Percentiles rank a stretch among this genome's conserved stretches.
Conservation (phyloP, 805 yeast genomes). For the Metschnikowia matae region DNA sequence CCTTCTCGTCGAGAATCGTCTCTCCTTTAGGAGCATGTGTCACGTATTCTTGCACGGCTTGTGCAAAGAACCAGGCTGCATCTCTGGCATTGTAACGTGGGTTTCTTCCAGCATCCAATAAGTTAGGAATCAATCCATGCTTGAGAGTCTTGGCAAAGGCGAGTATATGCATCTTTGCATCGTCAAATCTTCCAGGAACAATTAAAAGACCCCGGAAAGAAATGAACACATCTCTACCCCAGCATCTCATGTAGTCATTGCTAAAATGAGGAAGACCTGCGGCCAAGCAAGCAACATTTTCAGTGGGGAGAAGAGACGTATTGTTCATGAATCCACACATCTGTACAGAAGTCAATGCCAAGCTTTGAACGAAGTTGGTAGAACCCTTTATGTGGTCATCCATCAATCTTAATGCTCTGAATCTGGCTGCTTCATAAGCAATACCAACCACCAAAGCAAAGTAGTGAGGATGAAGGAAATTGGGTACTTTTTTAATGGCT, state of each 20-base stretch:
- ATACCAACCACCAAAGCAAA: slow-evolving; percentile 79
- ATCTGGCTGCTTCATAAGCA: slow-evolving; percentile 78
- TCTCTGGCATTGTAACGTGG: slow-evolving; percentile 96
- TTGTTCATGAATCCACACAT: slow-evolving; percentile 73
- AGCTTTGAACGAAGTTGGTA: slow-evolving; percentile 70
- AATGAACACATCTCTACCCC: slow-evolving; percentile 97
- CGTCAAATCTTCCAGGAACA: slow-evolving; percentile 72
- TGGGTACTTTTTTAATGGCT: slow-evolving; percentile 64
- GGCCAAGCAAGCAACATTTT: slow-evolving; percentile 71
- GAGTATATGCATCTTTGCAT: slow-evolving; percentile 76
- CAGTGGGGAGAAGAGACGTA: slow-evolving; percentile 69
- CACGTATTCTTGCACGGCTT: slow-evolving; percentile 82
- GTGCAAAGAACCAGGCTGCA: slow-evolving; percentile 93
- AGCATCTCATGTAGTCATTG: slow-evolving; percentile 87
- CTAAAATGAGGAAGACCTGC: slow-evolving; percentile 97
- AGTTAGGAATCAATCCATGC: slow-evolving; percentile 92
- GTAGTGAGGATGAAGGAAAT: slow-evolving; percentile 79
- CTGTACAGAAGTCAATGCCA: slow-evolving; percentile 80
- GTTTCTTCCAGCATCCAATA: slow-evolving; percentile 86
- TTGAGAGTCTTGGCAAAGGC: slow-evolving; percentile 88
- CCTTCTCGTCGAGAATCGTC: slow-evolving; percentile 62
- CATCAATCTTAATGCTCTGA: slow-evolving; percentile 57
- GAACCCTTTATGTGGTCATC: slow-evolving; percentile 51
- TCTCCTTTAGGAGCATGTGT: slow-evolving; percentile 64
- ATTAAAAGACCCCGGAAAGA: slow-evolving; percentile 78